Evolutionary conservation across 805 yeast species (phyloP), one percentile per base, ranked within the genome.

Genomic region (Ogataea dorogensis): DNA sequence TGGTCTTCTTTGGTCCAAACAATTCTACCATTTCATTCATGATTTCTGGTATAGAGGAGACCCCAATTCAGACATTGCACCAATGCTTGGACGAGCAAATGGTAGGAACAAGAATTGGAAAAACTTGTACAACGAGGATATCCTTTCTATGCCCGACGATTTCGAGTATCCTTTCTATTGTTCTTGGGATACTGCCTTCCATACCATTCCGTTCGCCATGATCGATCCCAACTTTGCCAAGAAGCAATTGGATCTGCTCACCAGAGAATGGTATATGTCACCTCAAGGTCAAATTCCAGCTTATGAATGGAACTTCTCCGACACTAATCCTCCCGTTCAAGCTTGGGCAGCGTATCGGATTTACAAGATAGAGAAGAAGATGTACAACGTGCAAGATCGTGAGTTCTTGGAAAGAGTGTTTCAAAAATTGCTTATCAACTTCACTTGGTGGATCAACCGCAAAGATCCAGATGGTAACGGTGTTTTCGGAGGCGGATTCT

Each of bases 231-330:
- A 76, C 37, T 88, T 86, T 65, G 94, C 96, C 22, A 88, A 88
- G 60, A 81, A 77, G 50, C 96, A 88, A 64, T 71, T 88, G 49
- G 95, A 83, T 57, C 66, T 88, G 39, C 67, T 88, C 58, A 82
- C 95, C 19, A 73, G 96, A 55, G 97, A 88, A 63, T 88, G 96
- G 96, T 88, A 88, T 58, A 86, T 87, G 94, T 96, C 91, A 58
- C 96, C 96, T 29, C 88, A 88, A 58, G 97, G 97, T n/a, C 96
- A 89, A 62, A 77, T 87, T 46, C 96, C 97, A 0, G 96, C 96
- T 10, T 88, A 88, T 59, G 97, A 88, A 63, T 88, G 97, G 97
- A 88, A 89, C 59, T 88, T 88, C 54, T 70, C 84, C 44, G 97
- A 88, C 60, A 95, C 89, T n/a, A 88, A 88, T 58, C 97, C 97